Base-by-base conservation (phyloP, 2,329 filamentous ascomycete genomes). In the Didymella pomorum region DNA sequence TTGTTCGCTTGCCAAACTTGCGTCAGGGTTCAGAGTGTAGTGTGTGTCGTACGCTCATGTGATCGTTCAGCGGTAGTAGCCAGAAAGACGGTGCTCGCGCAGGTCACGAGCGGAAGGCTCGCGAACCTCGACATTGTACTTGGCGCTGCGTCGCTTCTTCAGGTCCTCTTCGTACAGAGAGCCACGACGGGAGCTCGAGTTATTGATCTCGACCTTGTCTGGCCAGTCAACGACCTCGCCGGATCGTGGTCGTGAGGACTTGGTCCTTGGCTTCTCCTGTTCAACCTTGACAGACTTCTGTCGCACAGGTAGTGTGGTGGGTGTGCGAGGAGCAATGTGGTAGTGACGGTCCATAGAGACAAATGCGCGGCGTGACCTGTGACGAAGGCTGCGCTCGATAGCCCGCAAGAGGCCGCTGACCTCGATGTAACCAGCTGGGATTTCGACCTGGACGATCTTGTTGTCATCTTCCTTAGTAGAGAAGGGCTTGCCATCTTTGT, bases 391-490 rank as follows among this genome's bases (percentile, higher is more conserved):
- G 56, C 78, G 77, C 62, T 80, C 78, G 56, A 79, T 76, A 29
- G 77, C 78, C 62, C 71, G 77, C 46, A 82, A 70, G 6, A 81
- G 76, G 39, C 72, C 67, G 28, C 69, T 69, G 41, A 78, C 72
- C 54, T 80, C 72, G 39, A 74, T 64, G 70, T 81, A 81, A 51
- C 71, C 73, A 35, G 73, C 70, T 14, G 79, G 78, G 46, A 82
- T 69, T 69, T 82, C 80, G 29, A 82, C 76, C 21, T 76, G 79
- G 57, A 81, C 78, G 25, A 76, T 72, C 67, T 80, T 78, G 72
- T 72, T 69, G 58, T 76, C 71, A 61, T 79, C 73, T 48, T 74
- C 70, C 43, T 63, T 51, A 39, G 70, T 74, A 47, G 70, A 73
- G 69, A 74, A 76, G 58, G 70, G 70, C 56, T 72, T 69, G 58